Evolutionary conservation across 2,329 filamentous ascomycete species (phyloP), one percentile per base, ranked within the genome.

Genomic region (Cyphellophora attinorum): DNA sequence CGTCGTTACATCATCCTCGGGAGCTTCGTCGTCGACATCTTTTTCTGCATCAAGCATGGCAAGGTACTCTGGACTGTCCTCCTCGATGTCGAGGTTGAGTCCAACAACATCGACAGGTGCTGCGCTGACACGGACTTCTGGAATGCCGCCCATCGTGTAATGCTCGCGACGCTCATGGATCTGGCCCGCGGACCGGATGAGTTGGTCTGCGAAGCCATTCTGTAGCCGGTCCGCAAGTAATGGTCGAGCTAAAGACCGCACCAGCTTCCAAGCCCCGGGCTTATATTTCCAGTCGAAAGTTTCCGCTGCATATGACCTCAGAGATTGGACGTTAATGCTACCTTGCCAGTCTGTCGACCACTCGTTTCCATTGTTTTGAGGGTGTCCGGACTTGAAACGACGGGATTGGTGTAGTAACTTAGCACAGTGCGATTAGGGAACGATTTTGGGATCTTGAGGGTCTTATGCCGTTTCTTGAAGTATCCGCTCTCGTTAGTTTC

Each of bases 231-330:
- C 40, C 72, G 74, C 11, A 76, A 96, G 64, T 2, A 96, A 60
- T 5, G 80, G 77, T 8, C 85, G 83, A 0, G 85, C 81, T 8
- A 96, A 62, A 17, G 83, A 80, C 11, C 80, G 74, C 17, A 94
- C 78, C 41, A 94, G 83, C 51, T 94, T 93, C 51, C 81, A 74
- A 11, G 88, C 86, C 1, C 88, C 89, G 33, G 71, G 70, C 17
- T 78, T 72, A 48, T 78, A 81, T 4, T 72, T 75, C 91, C 91
- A 98, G 39, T 88, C 85, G 46, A 98, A 93, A 0, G 79, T 80
- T 43, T 93, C 79, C 1, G 72, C 70, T 0, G 79, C 73, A 53
- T 94, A 95, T 11, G 71, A 68, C 21, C 89, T 73, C 21, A 98
- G 59, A 0, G 73, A 76, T 3, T 62, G 50, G 10, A 82, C 65